These are phyloP conservation scores for Tylopilus intermedius DNA, from an alignment of 768 basidiomycete genomes.

Conservation along the genomic window DNA sequence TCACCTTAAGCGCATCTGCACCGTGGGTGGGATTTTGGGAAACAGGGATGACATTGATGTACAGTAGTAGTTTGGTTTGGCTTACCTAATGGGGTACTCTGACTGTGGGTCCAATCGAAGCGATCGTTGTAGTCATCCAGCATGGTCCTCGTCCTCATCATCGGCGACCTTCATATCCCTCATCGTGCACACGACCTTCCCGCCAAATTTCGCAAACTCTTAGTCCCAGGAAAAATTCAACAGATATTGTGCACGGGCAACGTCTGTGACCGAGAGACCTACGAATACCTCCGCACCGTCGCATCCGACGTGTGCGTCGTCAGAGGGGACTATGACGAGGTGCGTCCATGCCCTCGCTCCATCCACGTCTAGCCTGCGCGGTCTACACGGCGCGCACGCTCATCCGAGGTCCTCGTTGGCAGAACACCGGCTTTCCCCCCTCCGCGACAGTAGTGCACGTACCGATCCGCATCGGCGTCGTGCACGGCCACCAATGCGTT, in stretches of 20 bases:
- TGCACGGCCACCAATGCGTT: slow-evolving; percentile 92
- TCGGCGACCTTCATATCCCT: slow-evolving; percentile 97
- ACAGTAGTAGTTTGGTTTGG: neutral
- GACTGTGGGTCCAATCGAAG: neutral
- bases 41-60: neutral
- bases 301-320: slow-evolving; percentile 90
- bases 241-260: slow-evolving; percentile 98
- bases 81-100: slow-evolving; percentile 24
- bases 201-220: slow-evolving; percentile 92
- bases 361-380: neutral
- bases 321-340: slow-evolving; percentile 94
- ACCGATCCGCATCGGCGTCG: slow-evolving; percentile 85
- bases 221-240: slow-evolving; percentile 94
- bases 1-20: slow-evolving; percentile 2
- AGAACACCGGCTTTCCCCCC: slow-evolving; percentile 70
- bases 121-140: slow-evolving; percentile 12
- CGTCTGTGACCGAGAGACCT: slow-evolving; percentile 95
- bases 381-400: neutral
- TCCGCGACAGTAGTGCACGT: slow-evolving; percentile 76
- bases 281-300: slow-evolving; percentile 93
- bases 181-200: slow-evolving; percentile 87
- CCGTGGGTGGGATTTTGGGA: slow-evolving; percentile 9
- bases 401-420: slow-evolving; percentile 1
- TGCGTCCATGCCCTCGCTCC: slow-evolving; percentile 30
- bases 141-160: slow-evolving; percentile 85